Base-by-base conservation (phyloP, 2,329 filamentous ascomycete genomes). In the Pyrenochaeta sp. region DNA sequence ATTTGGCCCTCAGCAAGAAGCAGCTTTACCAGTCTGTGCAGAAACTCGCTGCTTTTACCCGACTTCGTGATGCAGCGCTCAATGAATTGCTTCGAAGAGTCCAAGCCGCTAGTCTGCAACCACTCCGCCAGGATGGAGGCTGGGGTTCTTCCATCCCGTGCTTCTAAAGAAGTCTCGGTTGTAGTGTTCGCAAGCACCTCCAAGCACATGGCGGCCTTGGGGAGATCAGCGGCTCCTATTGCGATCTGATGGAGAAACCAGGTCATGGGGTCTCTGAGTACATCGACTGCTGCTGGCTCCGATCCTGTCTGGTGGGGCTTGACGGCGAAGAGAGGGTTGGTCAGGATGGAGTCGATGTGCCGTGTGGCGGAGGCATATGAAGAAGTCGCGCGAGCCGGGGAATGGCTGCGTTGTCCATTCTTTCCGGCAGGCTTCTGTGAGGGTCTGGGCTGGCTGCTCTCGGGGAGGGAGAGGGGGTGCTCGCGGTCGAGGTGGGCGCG, bases 401-500 rank as follows among this genome's bases (percentile, higher is more conserved):
- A 56, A 56, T 54, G 40, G 12, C 46, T 47, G 28, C 32, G 50
- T 9, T 56, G 60, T n/a, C 45, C 62, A 45, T 59, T 61, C 24
- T 48, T 52, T 37, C 32, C 43, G 28, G 57, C 25, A n/a, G 43
- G 28, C 46, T 54, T 59, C 27, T 46, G 56, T 10, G 52, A 22
- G 9, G 22, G 42, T 19, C 34, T 51, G n/a, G 28, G 30, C 2
- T 52, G 47, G 34, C 22, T 54, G 47, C 36, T 44, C 22, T 70
- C 67, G 25, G 61, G 28, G 7, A 60, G 19, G 8, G 57, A 36
- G 12, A 71, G 32, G 32, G 83, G 84, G 75, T 89, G 84, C 57
- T 85, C 83, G 52, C 79, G 81, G 67, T 90, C 87, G 42, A 90
- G 82, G 57, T 89, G 86, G 49, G 82, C 80, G 64, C 86, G 82